Percentiles rank a stretch among this genome's conserved stretches.
Conservation (phyloP, 202 grass and related monocot genomes). For the Carex sylvatica region DNA sequence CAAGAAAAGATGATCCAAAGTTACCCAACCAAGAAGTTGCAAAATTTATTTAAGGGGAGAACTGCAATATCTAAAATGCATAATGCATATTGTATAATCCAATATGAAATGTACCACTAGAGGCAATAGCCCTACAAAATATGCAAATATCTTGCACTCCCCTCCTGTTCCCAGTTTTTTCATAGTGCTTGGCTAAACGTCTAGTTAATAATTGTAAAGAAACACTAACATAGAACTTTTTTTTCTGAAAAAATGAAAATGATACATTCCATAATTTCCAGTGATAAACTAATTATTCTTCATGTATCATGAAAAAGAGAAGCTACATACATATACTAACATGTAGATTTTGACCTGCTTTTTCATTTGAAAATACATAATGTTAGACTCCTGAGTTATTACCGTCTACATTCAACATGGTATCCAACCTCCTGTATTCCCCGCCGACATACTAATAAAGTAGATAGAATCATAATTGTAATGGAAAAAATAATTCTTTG, state of each 20-base stretch:
- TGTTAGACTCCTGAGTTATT: neutral
- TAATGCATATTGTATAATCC: neutral
- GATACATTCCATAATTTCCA: neutral
- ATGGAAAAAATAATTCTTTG: neutral
- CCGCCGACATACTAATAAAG: neutral
- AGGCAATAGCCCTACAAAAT: neutral
- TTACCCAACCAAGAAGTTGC: neutral
- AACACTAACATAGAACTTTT: neutral
- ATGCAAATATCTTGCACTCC: neutral
- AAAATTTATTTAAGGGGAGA: neutral
- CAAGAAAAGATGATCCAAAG: conserved; percentile 24
- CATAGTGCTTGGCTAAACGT: neutral
- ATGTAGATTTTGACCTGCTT: neutral
- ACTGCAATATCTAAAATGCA: neutral
- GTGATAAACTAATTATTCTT: neutral
- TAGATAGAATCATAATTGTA: neutral
- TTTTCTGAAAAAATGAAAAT: neutral
- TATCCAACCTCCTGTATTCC: neutral
- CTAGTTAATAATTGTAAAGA: neutral
- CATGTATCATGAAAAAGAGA: neutral
- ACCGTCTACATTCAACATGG: neutral
- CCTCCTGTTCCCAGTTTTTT: neutral
- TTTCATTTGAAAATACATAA: neutral
- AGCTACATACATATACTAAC: neutral
- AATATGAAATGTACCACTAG: neutral